These are phyloP conservation scores for Cytospora leucostoma DNA, from an alignment of 2,329 filamentous ascomycete genomes.

Conservation along the genomic window DNA sequence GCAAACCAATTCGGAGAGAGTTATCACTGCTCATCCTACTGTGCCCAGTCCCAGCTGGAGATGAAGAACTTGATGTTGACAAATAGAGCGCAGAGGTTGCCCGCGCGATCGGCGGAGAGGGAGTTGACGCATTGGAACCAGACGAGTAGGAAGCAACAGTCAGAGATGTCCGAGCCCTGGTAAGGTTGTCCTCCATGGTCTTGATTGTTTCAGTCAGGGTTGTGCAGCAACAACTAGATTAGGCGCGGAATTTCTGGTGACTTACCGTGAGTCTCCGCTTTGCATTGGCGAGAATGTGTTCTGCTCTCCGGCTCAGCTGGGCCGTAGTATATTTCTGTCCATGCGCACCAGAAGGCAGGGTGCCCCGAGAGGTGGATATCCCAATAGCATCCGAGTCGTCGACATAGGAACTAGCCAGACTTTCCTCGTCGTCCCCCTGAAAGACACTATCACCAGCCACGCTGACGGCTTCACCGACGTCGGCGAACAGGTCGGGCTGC, in stretches of 20 bases:
- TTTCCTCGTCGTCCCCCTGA: conserved; percentile 68
- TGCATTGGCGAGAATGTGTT: conserved; percentile 89
- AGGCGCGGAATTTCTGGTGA: conserved; percentile 22
- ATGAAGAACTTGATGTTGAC: conserved; percentile 34
- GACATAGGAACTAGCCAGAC: conserved; percentile 58
- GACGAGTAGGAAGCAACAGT: conserved; percentile 65
- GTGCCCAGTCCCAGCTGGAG: conserved; percentile 46
- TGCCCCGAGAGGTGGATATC: not conserved
- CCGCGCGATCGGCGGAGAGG: conserved; percentile 51
- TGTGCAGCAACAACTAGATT: not conserved
- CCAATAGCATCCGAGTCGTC: conserved; percentile 42
- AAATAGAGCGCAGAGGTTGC: conserved; percentile 41
- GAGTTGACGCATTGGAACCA: conserved; percentile 53
- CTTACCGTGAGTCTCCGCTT: conserved; percentile 85
- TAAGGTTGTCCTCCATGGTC: conserved; percentile 93
- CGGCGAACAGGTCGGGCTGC: conserved; percentile 48
- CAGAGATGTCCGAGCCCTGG: conserved; percentile 69
- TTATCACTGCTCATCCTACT: conserved; percentile 64
- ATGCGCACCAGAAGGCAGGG: conserved; percentile 32
- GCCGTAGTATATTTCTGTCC: conserved; percentile 70
- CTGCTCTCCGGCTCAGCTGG: conserved; percentile 78
- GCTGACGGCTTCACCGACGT: conserved; percentile 64
- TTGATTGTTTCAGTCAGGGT: conserved; percentile 42
- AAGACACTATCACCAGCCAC: conserved; percentile 63
- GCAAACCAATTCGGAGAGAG: conserved; percentile 48